Evolutionary conservation across 495 filamentous ascomycete genomes (phyloP), one percentile per base, ranked within the genome.

Genomic region (Podospora comata): DNA sequence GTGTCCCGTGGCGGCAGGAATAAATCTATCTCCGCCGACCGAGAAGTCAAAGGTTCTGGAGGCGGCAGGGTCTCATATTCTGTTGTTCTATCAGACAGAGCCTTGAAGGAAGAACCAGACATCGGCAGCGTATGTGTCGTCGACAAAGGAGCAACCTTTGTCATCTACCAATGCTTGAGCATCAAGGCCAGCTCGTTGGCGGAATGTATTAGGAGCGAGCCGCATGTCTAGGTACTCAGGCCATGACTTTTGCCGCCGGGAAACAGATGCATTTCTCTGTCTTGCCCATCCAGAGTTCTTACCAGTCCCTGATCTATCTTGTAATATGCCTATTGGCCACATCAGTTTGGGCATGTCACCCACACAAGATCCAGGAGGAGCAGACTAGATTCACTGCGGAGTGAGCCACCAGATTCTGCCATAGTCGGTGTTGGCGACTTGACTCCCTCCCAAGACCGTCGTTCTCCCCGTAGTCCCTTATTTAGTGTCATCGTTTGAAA

Each of bases 21-120:
- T 87, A 66, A 91, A 90, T 0, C 85, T 90, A 0, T 91, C 88
- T 66, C 91, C 91, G 30, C 90, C 90, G n/a, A 87, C 84, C 20
- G 82, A 81, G 74, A 88, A 93, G 75, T 94, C 91, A 74, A 93
- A 94, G 0, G 90, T 93, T 11, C 84, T 83, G 1, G 90, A 84
- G 2, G 81, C 74, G 0, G 76, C 74, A 0, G 87, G 84, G 0
- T 90, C 87, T 81, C 77, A 74, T 87, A 92, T 5, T 92, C 78
- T 0, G 90, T 92, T 16, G 90, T 88, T 4, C 91, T 84, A 0
- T 85, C 23, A 23, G 23, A 23, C 91, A 0, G 82, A 81, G 0
- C 91, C 91, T 30, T 84, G 75, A 60, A 82, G 88, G 76, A 91
- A 91, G 71, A 86, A 91, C 89, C 89, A 91, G 15, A 91, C 85